Evolutionary conservation across 176 grass and related monocot species (phyloP).

Genomic region (Raddia distichophylla): DNA sequence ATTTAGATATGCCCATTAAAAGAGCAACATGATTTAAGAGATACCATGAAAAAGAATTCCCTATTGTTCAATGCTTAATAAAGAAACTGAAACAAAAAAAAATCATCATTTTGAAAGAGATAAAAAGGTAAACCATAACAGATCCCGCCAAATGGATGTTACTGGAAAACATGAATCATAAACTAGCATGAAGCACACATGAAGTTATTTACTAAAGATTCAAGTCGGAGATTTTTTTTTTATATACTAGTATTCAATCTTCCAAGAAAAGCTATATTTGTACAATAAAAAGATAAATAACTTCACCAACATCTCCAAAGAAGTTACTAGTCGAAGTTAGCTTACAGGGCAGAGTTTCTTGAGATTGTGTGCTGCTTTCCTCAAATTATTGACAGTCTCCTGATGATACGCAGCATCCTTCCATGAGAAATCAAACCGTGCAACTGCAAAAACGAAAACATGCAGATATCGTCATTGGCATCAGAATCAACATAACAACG

Average conservation of each 20-base stretch:
- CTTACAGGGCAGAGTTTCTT: slow-evolving; percentile 94
- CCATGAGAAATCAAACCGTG: slow-evolving; percentile 93
- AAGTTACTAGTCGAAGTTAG: slow-evolving; percentile 1
- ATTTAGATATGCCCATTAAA: background rate
- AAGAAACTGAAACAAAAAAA: slow-evolving; percentile 25
- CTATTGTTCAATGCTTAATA: background rate
- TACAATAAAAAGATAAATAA: background rate
- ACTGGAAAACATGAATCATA: background rate
- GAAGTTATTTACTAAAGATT: background rate
- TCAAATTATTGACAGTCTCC: slow-evolving; percentile 87
- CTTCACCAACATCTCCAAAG: background rate
- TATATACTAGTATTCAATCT: background rate
- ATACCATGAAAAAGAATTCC: background rate
- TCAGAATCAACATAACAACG: background rate
- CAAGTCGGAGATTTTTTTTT: background rate
- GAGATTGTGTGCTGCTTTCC: slow-evolving; percentile 73
- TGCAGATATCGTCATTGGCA: background rate
- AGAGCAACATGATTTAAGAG: slow-evolving; percentile 5
- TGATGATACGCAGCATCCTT: slow-evolving; percentile 87
- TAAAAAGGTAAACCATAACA: slow-evolving; percentile 7
- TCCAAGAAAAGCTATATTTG: background rate
- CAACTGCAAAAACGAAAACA: slow-evolving; percentile 63
- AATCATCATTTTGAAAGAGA: background rate
- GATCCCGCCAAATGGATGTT: background rate
- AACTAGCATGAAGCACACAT: background rate